Percentiles rank a stretch among this genome's conserved stretches.
phyloP scores from a whole-genome alignment of 306 rosid species.

The Begonia masoniana region DNA sequence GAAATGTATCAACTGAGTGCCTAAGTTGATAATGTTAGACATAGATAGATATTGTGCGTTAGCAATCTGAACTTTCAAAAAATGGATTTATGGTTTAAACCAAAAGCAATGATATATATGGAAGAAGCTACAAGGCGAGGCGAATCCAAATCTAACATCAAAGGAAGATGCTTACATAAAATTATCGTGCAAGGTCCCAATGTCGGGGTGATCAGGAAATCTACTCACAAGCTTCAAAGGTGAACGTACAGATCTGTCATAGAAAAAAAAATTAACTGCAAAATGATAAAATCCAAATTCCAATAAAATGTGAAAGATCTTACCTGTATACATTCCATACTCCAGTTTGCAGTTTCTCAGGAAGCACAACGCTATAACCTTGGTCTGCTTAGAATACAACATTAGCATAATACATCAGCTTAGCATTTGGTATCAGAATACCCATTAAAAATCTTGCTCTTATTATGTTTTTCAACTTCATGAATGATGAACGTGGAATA shows the following conservation, averaged over 20 bases:
- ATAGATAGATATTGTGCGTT: neutral
- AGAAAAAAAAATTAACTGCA: constrained; percentile 2
- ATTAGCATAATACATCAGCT: constrained; percentile 16
- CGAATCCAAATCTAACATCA: too few relatives aligned
- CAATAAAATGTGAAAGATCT: neutral
- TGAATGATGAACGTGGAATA: too few relatives aligned
- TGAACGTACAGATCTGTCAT: constrained; percentile 55
- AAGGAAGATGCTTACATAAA: constrained; percentile 61
- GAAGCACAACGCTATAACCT: constrained; percentile 87
- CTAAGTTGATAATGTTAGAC: constrained; percentile 14
- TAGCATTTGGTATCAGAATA: constrained; percentile 1
- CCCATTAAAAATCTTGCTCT: too few relatives aligned
- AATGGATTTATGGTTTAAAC: too few relatives aligned
- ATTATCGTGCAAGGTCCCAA: constrained; percentile 85
- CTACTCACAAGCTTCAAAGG: constrained; percentile 74
- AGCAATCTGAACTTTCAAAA: too few relatives aligned
- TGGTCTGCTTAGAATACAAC: constrained; percentile 56
- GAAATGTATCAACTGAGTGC: constrained; percentile 63
- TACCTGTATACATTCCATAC: constrained; percentile 96
- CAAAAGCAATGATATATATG: neutral
- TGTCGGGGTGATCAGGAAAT: constrained; percentile 70
- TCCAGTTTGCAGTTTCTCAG: constrained; percentile 88
- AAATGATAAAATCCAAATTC: too few relatives aligned
- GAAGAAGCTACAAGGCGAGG: too few relatives aligned
- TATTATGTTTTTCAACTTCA: too few relatives aligned